A percentile compares a stretch with the other conserved stretches of the same genome.
Evolutionary conservation across 441 rosid species (phyloP).

Genomic region (Syzygium malaccense): DNA sequence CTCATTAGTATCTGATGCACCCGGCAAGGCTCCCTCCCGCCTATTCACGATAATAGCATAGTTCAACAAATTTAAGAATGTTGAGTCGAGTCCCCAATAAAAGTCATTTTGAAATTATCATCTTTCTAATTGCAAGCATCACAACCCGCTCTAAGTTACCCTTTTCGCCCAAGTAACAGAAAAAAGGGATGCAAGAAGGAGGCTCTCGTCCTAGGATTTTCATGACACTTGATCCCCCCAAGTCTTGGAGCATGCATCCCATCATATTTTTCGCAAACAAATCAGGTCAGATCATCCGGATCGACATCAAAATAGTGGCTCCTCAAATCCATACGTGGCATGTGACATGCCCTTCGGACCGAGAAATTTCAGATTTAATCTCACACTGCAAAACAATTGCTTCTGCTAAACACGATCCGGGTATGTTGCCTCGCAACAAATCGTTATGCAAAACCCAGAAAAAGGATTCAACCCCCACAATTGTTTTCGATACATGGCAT

Average conservation of each 20-base stretch:
- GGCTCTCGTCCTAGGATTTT: background rate
- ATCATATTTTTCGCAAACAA: background rate
- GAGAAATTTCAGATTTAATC: background rate
- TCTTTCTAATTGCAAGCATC: background rate
- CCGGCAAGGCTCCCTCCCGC: background rate
- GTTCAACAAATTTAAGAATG: background rate
- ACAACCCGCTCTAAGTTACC: background rate
- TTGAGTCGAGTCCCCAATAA: background rate
- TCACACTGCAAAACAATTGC: background rate
- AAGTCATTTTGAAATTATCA: background rate
- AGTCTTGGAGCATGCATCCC: background rate
- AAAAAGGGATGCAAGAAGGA: background rate
- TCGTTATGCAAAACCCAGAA: background rate
- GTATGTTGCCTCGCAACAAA: background rate
- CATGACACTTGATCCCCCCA: background rate
- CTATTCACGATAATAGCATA: background rate
- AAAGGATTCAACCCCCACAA: background rate
- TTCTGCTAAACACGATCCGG: background rate
- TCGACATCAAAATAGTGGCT: background rate
- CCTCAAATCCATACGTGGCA: background rate
- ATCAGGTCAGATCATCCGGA: background rate
- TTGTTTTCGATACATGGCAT: background rate
- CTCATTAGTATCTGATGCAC: background rate
- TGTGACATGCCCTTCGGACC: background rate
- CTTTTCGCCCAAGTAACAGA: background rate